These are phyloP conservation scores for Amaranthus tricolor DNA, from an alignment of 179 eudicot genomes.

Conservation along the genomic window DNA sequence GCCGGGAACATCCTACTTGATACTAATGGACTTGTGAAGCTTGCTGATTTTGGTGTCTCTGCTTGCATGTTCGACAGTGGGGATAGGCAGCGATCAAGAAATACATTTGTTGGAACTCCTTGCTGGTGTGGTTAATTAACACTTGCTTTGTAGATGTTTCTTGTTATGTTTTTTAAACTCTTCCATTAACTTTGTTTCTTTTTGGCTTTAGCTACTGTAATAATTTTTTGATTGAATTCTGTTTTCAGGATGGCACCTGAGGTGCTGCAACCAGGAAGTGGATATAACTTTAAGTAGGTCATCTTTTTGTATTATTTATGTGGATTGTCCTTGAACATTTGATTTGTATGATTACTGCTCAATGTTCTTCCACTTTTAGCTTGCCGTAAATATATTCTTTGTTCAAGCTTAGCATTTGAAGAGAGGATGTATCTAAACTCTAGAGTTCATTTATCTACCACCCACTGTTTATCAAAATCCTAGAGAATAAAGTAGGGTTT, in stretches of 20 bases:
- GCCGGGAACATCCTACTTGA: constrained; percentile 93
- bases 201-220: background rate
- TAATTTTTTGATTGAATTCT: constrained; percentile 17
- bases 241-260: constrained; percentile 97
- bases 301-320: background rate
- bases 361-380: background rate
- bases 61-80: constrained; percentile 98
- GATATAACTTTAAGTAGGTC: constrained; percentile 95
- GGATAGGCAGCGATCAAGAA: constrained; percentile 89
- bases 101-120: constrained; percentile 99
- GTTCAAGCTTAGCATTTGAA: background rate
- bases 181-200: background rate
- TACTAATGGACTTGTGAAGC: constrained; percentile 76
- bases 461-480: background rate
- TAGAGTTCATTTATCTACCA: background rate
- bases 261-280: constrained; percentile 93
- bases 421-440: background rate
- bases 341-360: background rate
- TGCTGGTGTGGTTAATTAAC: constrained; percentile 65
- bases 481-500: too few relatives aligned
- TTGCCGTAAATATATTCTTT: background rate
- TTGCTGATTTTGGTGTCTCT: constrained; percentile 98
- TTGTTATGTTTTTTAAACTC: background rate
- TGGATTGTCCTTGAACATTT: background rate
- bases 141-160: background rate